Conservation (phyloP, 2,329 filamentous ascomycete genomes). For the Monascus ruber region DNA sequence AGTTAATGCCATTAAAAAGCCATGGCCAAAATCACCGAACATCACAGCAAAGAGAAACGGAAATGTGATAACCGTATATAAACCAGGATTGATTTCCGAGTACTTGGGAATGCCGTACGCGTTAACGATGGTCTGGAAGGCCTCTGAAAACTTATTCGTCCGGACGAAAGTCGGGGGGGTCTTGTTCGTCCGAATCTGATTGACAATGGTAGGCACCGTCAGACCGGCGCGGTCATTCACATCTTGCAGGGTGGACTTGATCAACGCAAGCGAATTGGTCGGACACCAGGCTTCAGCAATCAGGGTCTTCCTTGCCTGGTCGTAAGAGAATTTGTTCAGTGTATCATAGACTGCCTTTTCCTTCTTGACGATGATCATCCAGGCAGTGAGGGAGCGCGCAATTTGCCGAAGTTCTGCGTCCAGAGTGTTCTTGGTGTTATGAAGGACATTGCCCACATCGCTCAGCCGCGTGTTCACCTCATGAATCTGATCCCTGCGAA, state of each 20-base stretch:
- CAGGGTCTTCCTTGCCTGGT: slow-evolving; percentile 85
- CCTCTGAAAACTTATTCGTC: slow-evolving; percentile 96
- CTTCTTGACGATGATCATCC: slow-evolving; percentile 97
- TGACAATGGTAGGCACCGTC: slow-evolving; percentile 97
- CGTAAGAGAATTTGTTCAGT: slow-evolving; percentile 92
- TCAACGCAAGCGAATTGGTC: slow-evolving; percentile 75
- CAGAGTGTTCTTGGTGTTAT: slow-evolving; percentile 89
- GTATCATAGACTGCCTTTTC: slow-evolving; percentile 97
- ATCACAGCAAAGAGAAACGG: slow-evolving; percentile 99
- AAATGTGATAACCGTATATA: slow-evolving; percentile 93
- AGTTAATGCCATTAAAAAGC: slow-evolving; percentile 73
- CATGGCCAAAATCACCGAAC: slow-evolving; percentile 97
- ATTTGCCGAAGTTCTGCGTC: slow-evolving; percentile 91
- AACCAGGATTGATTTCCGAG: slow-evolving; percentile 88
- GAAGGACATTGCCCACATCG: slow-evolving; percentile 83
- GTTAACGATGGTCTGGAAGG: slow-evolving; percentile 97
- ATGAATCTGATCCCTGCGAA: slow-evolving; percentile 89
- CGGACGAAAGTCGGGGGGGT: slow-evolving; percentile 95
- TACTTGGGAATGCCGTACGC: slow-evolving; percentile 97
- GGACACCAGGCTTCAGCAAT: slow-evolving; percentile 98
- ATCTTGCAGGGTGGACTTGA: slow-evolving; percentile 88
- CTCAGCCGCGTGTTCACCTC: slow-evolving; percentile 90
- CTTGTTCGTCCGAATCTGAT: slow-evolving; percentile 94
- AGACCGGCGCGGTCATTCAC: slow-evolving; percentile 92
- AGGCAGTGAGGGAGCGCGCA: slow-evolving; percentile 79